Base-by-base conservation (phyloP, 2,329 filamentous ascomycete species). In the Aspergillus udagawae region DNA sequence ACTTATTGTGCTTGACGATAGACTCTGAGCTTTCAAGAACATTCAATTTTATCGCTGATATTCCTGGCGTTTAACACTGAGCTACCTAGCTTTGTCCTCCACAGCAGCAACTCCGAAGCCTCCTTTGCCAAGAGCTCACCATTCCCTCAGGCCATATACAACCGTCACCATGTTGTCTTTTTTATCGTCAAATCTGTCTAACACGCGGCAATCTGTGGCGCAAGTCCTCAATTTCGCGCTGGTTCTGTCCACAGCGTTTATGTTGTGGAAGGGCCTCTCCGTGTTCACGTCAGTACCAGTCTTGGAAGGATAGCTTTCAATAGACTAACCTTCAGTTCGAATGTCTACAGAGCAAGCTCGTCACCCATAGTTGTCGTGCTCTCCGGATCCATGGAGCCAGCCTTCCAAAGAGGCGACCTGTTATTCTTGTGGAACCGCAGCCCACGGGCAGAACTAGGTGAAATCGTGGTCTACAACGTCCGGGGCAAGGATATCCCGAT, bases 401-500 rank as follows among this genome's bases (percentile, higher is more conserved):
- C 85, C 0, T 88, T 88, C 65, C 83, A 87, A 68, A 73, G 85
- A 55, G 85, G 85, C 45, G 85, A 87, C 67, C 67, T 87, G 47
- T 72, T 87, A 10, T 86, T 87, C 64, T 67, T 87, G 25, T 87
- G 85, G 84, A 87, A 87, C 65, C 73, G 85, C 54, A 73, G 79
- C 29, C 74, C 77, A 51, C 82, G 87, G 47, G 87, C 86, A 1
- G 82, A 88, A 67, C 79, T 90, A 49, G 88, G 88, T 20, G 88
- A 91, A 75, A 81, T 90, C 60, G 88, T 91, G 63, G 87, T 91
- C 50, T 91, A 90, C 77, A 96, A 96, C 71, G 89, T 96, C 54
- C 84, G 86, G 73, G 92, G 88, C 57, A 99, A 97, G 81, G 90
- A 96, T 64, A 97, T 99, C 62, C 94, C 94, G 29, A 99, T 99